These are phyloP conservation scores for Chlorella sp. DNA, from an alignment of 139 green algal species.

Conservation along the genomic window DNA sequence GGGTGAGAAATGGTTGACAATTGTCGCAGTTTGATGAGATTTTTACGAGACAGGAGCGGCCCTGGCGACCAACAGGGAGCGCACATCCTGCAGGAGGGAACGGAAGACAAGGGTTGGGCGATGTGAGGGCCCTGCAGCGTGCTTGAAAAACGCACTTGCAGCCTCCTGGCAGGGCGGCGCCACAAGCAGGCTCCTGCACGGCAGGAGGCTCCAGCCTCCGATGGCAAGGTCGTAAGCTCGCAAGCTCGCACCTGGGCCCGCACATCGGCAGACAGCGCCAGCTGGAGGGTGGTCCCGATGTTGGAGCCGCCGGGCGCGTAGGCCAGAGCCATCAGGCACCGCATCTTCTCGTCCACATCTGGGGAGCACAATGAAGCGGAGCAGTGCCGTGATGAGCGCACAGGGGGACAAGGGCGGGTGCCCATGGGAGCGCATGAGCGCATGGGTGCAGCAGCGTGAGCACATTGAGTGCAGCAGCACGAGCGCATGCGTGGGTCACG, in stretches of 20 bases:
- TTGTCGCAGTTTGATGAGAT: too few relatives aligned
- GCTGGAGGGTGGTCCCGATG: slow-evolving; percentile 28
- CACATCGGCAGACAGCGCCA: slow-evolving; percentile 34
- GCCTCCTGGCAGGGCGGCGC: too few relatives aligned
- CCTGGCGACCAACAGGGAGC: slow-evolving; percentile 18
- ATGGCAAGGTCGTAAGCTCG: background rate
- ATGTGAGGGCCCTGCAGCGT: too few relatives aligned
- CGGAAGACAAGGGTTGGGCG: background rate
- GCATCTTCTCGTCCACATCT: slow-evolving; percentile 50
- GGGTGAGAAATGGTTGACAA: too few relatives aligned
- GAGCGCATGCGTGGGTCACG: too few relatives aligned
- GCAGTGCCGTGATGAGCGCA: too few relatives aligned
- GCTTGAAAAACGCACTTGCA: too few relatives aligned
- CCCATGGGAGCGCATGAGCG: too few relatives aligned
- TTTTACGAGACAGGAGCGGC: background rate
- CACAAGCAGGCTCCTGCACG: background rate
- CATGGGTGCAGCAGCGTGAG: too few relatives aligned
- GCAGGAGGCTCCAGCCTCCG: background rate
- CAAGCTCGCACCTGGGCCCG: slow-evolving; percentile 31
- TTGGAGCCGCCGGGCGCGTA: background rate
- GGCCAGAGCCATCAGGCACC: slow-evolving; percentile 49
- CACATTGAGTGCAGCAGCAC: too few relatives aligned
- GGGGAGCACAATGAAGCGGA: too few relatives aligned
- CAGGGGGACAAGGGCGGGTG: too few relatives aligned
- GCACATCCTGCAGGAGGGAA: background rate